These are phyloP conservation scores for Salvia rosmarinus DNA, from an alignment of 257 asterid genomes.

Conservation along the genomic window DNA sequence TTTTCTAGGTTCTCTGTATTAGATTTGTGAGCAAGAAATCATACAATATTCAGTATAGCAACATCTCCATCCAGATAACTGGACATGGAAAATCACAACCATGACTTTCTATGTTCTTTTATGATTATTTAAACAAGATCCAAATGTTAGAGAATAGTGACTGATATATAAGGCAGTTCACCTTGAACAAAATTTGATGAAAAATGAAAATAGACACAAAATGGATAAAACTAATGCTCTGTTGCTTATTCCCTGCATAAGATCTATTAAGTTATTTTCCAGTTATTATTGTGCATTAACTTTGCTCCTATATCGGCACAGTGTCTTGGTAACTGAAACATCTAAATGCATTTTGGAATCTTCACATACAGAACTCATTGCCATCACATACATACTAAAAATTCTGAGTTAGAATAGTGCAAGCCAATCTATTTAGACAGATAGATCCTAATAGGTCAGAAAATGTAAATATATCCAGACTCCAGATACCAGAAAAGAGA, in stretches of 20 bases:
- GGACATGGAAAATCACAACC: constrained; percentile 7
- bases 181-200: constrained; percentile 6
- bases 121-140: neutral
- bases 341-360: constrained; percentile 4
- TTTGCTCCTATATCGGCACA: neutral
- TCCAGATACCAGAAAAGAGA: constrained; percentile 13
- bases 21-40: neutral
- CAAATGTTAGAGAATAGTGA: constrained; percentile 18
- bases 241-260: constrained; percentile 18
- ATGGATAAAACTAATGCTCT: neutral
- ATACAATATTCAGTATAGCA: neutral
- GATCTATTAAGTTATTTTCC: constrained; percentile 2
- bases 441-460: neutral
- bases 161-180: neutral
- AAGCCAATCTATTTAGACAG: constrained; percentile 5
- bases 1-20: neutral
- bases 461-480: constrained; percentile 10
- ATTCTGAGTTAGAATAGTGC: constrained; percentile 8
- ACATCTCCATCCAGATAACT: neutral
- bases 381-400: neutral
- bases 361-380: constrained; percentile 9
- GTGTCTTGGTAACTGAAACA: constrained; percentile 11
- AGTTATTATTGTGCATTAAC: neutral
- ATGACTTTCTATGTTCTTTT: neutral
- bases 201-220: neutral